A percentile compares a stretch with the other conserved stretches of the same genome.
phyloP scores from a whole-genome alignment of 1,139 yeast genomes.

The Pichia sp. region DNA sequence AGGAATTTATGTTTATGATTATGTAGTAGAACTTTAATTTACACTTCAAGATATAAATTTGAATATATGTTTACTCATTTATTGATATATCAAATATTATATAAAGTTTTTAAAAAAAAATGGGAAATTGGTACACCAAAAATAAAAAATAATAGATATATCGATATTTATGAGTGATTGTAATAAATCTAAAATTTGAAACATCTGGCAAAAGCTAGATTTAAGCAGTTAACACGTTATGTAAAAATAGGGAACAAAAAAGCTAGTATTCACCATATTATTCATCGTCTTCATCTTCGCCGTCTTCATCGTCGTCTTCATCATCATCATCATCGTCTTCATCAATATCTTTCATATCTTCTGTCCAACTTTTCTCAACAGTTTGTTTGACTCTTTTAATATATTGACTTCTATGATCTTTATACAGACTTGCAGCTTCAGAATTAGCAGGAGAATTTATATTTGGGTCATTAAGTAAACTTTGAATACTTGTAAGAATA shows the following conservation, averaged over 20 bases:
- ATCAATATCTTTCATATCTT: conserved; percentile 54
- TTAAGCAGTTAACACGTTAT: background rate
- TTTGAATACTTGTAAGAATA: conserved; percentile 80
- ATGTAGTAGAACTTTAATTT: background rate
- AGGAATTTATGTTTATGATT: background rate
- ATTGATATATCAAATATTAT: background rate
- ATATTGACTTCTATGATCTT: conserved; percentile 91
- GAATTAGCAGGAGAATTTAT: conserved; percentile 96
- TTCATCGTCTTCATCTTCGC: conserved; percentile 18
- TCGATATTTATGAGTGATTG: background rate
- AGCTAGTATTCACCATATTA: background rate
- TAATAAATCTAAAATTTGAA: background rate
- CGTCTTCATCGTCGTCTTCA: conserved; percentile 33
- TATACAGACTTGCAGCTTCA: conserved; percentile 93
- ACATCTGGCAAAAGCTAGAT: background rate
- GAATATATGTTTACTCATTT: background rate
- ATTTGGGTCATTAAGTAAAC: conserved; percentile 90
- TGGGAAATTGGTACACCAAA: background rate
- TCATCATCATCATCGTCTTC: conserved; percentile 59
- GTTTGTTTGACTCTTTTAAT: conserved; percentile 88
- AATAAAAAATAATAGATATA: too few species aligned
- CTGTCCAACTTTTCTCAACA: conserved; percentile 83
- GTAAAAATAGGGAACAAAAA: background rate
- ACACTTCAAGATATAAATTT: background rate
- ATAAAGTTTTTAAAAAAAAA: background rate